Percentiles rank a stretch among this genome's conserved stretches.
These are phyloP conservation scores for Trapa incisa DNA, from an alignment of 345 rosid species.

Conservation along the genomic window DNA sequence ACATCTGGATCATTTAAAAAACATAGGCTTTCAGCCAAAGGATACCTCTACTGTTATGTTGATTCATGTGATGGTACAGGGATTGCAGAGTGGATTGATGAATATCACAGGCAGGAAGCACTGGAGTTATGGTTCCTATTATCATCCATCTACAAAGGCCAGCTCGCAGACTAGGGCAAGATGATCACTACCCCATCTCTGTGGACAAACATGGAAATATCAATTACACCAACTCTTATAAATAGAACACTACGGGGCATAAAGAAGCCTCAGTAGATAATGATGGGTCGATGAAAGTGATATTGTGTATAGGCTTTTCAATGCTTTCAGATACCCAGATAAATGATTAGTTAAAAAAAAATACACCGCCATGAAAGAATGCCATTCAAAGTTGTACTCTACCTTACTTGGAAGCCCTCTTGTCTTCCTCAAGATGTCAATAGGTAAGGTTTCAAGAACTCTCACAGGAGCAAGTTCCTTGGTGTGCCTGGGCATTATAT, in stretches of 20 bases:
- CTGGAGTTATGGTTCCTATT: background rate
- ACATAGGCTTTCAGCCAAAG: background rate
- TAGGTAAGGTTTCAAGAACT: constrained; percentile 83
- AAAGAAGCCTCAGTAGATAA: background rate
- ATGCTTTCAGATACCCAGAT: background rate
- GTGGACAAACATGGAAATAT: constrained; percentile 9
- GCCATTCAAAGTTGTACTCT: background rate
- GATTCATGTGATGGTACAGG: background rate
- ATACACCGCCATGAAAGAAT: background rate
- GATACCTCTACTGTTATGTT: background rate
- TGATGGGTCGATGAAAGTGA: background rate
- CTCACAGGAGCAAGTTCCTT: constrained; percentile 60
- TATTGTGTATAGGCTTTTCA: background rate
- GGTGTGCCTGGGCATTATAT: constrained; percentile 48
- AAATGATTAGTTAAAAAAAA: background rate
- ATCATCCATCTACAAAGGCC: constrained; percentile 32
- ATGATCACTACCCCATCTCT: constrained; percentile 97
- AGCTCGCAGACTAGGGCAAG: constrained; percentile 89
- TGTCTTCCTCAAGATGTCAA: constrained; percentile 42
- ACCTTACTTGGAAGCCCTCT: constrained; percentile 81
- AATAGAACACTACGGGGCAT: background rate
- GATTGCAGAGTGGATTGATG: background rate
- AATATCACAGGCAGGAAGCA: background rate
- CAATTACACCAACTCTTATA: background rate
- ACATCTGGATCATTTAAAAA: too few species aligned